A percentile compares a stretch with the other conserved stretches of the same genome.
These are phyloP conservation scores for Penicillium freii DNA, from an alignment of 2,329 filamentous ascomycete species.

Conservation along the genomic window DNA sequence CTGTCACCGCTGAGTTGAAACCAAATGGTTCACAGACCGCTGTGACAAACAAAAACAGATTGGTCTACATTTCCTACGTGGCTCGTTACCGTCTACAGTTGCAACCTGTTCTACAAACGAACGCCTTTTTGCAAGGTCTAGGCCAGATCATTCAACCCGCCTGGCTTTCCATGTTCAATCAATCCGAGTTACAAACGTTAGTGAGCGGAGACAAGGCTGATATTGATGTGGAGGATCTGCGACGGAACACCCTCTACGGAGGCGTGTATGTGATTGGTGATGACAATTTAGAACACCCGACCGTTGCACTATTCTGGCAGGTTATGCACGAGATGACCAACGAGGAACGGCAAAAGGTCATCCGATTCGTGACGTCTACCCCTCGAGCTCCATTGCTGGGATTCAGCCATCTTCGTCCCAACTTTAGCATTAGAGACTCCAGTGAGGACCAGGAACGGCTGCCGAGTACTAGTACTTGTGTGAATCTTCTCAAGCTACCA, in stretches of 20 bases:
- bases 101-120: slow-evolving; percentile 78
- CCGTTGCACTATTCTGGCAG: slow-evolving; percentile 84
- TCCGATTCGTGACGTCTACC: slow-evolving; percentile 95
- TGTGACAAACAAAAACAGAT: slow-evolving; percentile 88
- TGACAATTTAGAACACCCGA: slow-evolving; percentile 80
- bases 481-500: slow-evolving; percentile 90
- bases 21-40: slow-evolving; percentile 70
- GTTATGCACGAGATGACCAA: slow-evolving; percentile 77
- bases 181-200: slow-evolving; percentile 87
- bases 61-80: slow-evolving; percentile 92
- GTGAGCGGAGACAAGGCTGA: slow-evolving; percentile 82
- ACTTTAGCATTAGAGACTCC: slow-evolving; percentile 85
- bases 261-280: slow-evolving; percentile 89
- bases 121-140: slow-evolving; percentile 82
- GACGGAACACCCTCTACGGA: slow-evolving; percentile 79
- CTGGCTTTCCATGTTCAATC: slow-evolving; percentile 99
- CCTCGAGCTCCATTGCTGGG: slow-evolving; percentile 85
- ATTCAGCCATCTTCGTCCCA: slow-evolving; percentile 79
- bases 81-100: slow-evolving; percentile 79
- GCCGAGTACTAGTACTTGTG: slow-evolving; percentile 92
- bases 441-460: slow-evolving; percentile 72
- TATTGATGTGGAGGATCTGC: slow-evolving; percentile 83
- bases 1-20: slow-evolving; percentile 71
- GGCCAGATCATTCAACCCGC: slow-evolving; percentile 82
- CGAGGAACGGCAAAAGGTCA: slow-evolving; percentile 73